Conservation (phyloP, 371 early-diverging fungal genomes). For the Saksenaea oblongispora region DNA sequence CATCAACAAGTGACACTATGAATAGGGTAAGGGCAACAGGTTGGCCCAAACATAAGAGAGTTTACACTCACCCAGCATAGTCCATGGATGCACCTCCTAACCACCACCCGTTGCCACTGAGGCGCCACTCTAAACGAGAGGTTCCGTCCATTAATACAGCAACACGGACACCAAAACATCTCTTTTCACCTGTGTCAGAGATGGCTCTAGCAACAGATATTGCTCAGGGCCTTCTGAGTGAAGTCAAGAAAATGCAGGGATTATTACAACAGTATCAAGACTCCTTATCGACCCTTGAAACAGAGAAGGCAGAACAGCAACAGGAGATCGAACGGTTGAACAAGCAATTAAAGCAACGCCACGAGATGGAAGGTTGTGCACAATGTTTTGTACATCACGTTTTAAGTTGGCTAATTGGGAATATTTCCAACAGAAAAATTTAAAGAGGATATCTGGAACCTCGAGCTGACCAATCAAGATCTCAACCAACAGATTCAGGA, state of each 20-base stretch:
- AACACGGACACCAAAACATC: neutral
- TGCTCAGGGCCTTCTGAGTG: constrained; percentile 44
- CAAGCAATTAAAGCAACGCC: constrained; percentile 50
- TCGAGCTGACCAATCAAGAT: constrained; percentile 42
- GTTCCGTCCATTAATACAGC: neutral
- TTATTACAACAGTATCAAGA: constrained; percentile 53
- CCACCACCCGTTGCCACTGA: neutral
- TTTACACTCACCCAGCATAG: constrained; percentile 3
- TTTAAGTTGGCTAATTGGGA: neutral
- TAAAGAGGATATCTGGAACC: constrained; percentile 42
- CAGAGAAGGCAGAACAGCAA: constrained; percentile 55
- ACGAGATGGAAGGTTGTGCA: constrained; percentile 49
- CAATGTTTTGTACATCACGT: neutral
- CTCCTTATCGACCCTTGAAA: constrained; percentile 50
- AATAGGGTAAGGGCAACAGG: neutral
- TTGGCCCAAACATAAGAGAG: neutral
- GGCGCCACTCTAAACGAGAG: neutral
- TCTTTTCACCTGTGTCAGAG: neutral
- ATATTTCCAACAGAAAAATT: constrained; percentile 20
- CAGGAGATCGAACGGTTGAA: constrained; percentile 54
- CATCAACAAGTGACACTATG: neutral
- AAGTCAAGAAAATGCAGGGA: constrained; percentile 43
- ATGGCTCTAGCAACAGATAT: constrained; percentile 37
- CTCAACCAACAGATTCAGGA: constrained; percentile 46
- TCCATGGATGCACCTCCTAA: neutral